phyloP scores from a whole-genome alignment of 1,284 basidiomycete genomes.

The Cryptococcus sp. region DNA sequence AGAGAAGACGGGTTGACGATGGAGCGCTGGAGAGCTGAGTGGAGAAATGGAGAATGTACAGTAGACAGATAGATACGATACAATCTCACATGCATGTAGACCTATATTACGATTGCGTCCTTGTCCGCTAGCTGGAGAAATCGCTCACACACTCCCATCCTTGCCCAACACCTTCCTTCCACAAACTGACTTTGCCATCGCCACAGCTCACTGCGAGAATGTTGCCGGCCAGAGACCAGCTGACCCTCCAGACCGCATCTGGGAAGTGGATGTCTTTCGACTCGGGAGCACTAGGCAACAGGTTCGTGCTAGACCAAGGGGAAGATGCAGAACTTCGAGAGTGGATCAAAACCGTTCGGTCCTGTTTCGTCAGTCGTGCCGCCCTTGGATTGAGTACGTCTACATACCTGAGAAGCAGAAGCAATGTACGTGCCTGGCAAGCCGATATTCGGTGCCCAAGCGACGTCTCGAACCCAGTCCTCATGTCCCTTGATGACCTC shows the following conservation, averaged over 20 bases:
- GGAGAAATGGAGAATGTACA: no score
- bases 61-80: no score
- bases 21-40: no score
- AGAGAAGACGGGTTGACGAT: no score
- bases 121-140: conserved; percentile 81
- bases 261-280: conserved; percentile 68
- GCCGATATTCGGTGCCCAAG: conserved; percentile 96
- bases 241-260: conserved; percentile 62
- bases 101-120: neutral
- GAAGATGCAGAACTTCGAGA: conserved; percentile 73
- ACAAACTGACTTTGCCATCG: conserved; percentile 94
- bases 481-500: conserved; percentile 82
- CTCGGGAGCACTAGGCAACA: conserved; percentile 62
- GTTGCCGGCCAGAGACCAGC: conserved; percentile 56
- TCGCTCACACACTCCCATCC: conserved; percentile 95
- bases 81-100: no score
- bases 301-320: conserved; percentile 77
- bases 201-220: conserved; percentile 95
- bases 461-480: conserved; percentile 97
- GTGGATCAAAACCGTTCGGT: conserved; percentile 91
- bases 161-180: conserved; percentile 98
- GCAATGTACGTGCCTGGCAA: conserved; percentile 92
- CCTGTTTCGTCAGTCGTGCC: conserved; percentile 47
- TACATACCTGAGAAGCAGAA: conserved; percentile 76
- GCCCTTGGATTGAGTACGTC: neutral